Conservation (phyloP, 192 early-diverging fungal species). For the Funneliformis mosseae region DNA sequence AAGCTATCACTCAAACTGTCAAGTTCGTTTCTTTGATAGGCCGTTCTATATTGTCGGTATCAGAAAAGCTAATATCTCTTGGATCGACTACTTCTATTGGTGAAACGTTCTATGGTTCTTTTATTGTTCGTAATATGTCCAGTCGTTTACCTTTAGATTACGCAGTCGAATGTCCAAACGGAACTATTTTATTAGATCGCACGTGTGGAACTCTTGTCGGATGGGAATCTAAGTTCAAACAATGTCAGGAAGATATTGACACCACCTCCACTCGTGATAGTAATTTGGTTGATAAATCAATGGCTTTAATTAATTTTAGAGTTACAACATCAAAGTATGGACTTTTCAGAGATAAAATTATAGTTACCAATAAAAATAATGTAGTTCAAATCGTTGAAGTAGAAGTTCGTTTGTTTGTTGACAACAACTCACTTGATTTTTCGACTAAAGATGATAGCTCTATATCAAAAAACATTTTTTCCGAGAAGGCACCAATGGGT, state of each 20-base stretch:
- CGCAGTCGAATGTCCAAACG: conserved; percentile 51
- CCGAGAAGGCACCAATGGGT: conserved; percentile 34
- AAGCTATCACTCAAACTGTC: conserved; percentile 69
- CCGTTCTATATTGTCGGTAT: conserved; percentile 71
- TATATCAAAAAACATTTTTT: not conserved
- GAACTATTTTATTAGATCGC: conserved; percentile 57
- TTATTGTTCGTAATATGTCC: conserved; percentile 72
- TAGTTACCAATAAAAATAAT: conserved; percentile 75
- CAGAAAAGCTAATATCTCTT: conserved; percentile 66
- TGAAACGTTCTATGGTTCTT: conserved; percentile 58
- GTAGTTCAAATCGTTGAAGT: conserved; percentile 61
- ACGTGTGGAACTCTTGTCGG: conserved; percentile 56
- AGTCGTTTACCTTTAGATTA: conserved; percentile 72
- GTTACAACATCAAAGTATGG: conserved; percentile 60
- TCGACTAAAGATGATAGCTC: not conserved
- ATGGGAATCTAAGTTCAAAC: conserved; percentile 34
- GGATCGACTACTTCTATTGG: conserved; percentile 56
- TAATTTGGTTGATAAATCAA: conserved; percentile 40
- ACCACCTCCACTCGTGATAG: not conserved
- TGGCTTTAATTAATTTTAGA: conserved; percentile 58
- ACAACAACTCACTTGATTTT: conserved; percentile 48
- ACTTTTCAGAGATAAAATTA: conserved; percentile 59
- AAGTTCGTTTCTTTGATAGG: conserved; percentile 84
- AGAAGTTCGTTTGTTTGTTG: conserved; percentile 72
- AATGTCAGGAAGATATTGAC: not conserved